Percentiles rank a stretch among this genome's conserved stretches.
These are phyloP conservation scores for Plasmopara viticola DNA, from an alignment of 352 stramenopile genomes.

Conservation along the genomic window DNA sequence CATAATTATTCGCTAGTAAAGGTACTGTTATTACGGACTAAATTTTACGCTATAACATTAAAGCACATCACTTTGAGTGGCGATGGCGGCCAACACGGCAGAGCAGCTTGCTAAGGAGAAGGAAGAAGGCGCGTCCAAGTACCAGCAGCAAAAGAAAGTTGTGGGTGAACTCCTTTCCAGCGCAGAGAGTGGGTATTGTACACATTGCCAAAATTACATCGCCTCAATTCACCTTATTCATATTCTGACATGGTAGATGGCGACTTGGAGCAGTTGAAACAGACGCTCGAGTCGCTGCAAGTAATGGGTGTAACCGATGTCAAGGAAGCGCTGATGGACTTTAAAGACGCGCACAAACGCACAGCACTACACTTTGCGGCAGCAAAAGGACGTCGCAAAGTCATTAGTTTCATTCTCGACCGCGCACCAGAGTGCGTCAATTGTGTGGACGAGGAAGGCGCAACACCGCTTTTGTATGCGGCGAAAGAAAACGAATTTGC, in stretches of 20 bases:
- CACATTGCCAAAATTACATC: not conserved
- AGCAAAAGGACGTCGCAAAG: constrained; percentile 69
- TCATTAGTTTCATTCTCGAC: constrained; percentile 66
- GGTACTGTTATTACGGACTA: no score
- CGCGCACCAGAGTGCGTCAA: constrained; percentile 50
- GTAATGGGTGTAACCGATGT: constrained; percentile 51
- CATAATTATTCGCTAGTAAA: no score
- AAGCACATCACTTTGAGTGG: constrained; percentile 12
- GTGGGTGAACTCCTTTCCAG: constrained; percentile 61
- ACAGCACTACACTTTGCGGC: constrained; percentile 75
- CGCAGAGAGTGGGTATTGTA: constrained; percentile 47
- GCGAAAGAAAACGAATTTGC: constrained; percentile 75
- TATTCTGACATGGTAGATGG: constrained; percentile 37
- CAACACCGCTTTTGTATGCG: constrained; percentile 62
- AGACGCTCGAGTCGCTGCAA: constrained; percentile 51
- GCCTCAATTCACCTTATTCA: not conserved
- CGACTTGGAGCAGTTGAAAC: constrained; percentile 60
- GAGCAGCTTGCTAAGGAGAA: constrained; percentile 36
- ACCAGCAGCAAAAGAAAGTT: constrained; percentile 77
- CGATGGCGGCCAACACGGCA: constrained; percentile 25
- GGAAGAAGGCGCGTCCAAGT: constrained; percentile 57
- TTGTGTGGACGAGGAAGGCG: constrained; percentile 62
- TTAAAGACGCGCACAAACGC: constrained; percentile 80
- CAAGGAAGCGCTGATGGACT: constrained; percentile 59
- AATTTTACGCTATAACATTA: no score